A percentile compares a stretch with the other conserved stretches of the same genome.
These are phyloP conservation scores for Hamamelis virginiana DNA, from an alignment of 164 flowering plant species.

Conservation along the genomic window DNA sequence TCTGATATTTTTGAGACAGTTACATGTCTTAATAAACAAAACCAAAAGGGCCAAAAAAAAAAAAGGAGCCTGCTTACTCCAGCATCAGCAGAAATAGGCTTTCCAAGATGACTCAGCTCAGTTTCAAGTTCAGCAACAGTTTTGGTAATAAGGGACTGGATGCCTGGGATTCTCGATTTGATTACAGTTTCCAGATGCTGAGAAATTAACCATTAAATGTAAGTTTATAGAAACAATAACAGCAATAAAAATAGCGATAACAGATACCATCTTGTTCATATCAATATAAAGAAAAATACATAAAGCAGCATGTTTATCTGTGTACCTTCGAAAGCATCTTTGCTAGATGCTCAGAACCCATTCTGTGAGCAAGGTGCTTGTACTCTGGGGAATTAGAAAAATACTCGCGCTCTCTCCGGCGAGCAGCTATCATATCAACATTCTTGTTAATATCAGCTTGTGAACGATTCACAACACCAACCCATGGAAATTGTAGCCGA, in stretches of 20 bases:
- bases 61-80: constrained; percentile 49
- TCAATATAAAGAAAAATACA: not conserved
- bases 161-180: constrained; percentile 76
- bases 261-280: not conserved
- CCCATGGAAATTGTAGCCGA: constrained; percentile 75
- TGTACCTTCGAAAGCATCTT: constrained; percentile 79
- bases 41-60: not conserved
- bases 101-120: constrained; percentile 72
- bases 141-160: constrained; percentile 74
- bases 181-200: constrained; percentile 85
- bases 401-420: constrained; percentile 76
- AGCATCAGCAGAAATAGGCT: constrained; percentile 77
- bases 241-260: not conserved
- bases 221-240: constrained; percentile 2
- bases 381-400: constrained; percentile 73
- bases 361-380: constrained; percentile 69
- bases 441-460: constrained; percentile 87
- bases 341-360: constrained; percentile 88
- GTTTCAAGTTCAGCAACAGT: constrained; percentile 67
- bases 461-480: constrained; percentile 85
- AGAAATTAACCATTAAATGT: constrained; percentile 14
- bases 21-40: too few species aligned
- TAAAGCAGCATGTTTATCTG: not conserved
- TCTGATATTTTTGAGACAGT: too few species aligned
- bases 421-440: constrained; percentile 91